Evolutionary conservation across 345 rosid species (phyloP).

Genomic region (Gossypium australe): DNA sequence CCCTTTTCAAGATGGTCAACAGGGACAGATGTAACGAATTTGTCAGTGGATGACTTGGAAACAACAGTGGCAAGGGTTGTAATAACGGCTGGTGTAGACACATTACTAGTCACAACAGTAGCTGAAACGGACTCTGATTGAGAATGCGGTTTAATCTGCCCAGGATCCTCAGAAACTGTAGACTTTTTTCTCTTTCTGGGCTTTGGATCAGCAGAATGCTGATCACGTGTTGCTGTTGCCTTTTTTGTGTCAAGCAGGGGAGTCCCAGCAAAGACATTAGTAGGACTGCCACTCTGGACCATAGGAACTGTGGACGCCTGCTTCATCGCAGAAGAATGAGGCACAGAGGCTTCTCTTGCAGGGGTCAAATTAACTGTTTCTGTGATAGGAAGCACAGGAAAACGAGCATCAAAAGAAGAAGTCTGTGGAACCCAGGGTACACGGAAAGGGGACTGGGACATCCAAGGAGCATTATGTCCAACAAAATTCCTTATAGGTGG

Average conservation of each 20-base stretch:
- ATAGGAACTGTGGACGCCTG: slow-evolving; percentile 34
- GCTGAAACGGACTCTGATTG: slow-evolving; percentile 32
- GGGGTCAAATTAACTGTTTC: slow-evolving; percentile 61
- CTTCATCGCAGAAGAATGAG: slow-evolving; percentile 42
- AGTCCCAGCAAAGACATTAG: slow-evolving; percentile 38
- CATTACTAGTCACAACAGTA: slow-evolving; percentile 35
- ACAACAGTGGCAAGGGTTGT: slow-evolving; percentile 31
- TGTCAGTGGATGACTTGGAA: slow-evolving; percentile 39
- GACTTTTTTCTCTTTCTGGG: slow-evolving; percentile 77
- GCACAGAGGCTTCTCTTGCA: slow-evolving; percentile 48
- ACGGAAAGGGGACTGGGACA: slow-evolving; percentile 64
- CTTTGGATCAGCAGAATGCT: slow-evolving; percentile 48
- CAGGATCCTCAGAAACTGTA: slow-evolving; percentile 39
- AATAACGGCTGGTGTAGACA: slow-evolving; percentile 35
- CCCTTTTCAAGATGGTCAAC: slow-evolving; percentile 37
- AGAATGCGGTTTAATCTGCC: slow-evolving; percentile 37
- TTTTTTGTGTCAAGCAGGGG: slow-evolving; percentile 40
- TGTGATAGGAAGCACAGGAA: slow-evolving; percentile 45
- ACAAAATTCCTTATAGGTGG: slow-evolving; percentile 51
- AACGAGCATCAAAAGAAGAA: slow-evolving; percentile 54
- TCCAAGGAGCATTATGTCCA: slow-evolving; percentile 66
- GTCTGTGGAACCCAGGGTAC: slow-evolving; percentile 68
- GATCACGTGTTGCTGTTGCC: slow-evolving; percentile 37
- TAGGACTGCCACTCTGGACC: slow-evolving; percentile 33
- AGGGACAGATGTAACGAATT: slow-evolving; percentile 32